These are phyloP conservation scores for Cucurbita moschata DNA, from an alignment of 306 rosid genomes.

Conservation along the genomic window DNA sequence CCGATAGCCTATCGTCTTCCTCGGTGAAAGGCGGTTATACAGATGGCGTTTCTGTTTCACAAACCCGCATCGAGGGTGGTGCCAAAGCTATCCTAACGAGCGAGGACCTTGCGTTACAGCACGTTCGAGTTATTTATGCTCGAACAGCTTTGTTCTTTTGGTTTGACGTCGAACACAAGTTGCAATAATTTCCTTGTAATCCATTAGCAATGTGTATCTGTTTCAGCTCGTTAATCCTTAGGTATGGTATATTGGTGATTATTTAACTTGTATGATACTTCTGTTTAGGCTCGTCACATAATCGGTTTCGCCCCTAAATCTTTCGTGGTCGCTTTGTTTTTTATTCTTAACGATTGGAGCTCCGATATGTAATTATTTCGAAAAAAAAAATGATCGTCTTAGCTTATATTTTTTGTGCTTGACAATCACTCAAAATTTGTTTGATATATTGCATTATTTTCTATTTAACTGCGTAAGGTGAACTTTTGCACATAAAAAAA, in stretches of 20 bases:
- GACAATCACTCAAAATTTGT: neutral
- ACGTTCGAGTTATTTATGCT: constrained; percentile 80
- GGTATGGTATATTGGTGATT: neutral
- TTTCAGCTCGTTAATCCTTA: neutral
- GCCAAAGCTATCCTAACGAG: constrained; percentile 76
- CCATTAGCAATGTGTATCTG: neutral
- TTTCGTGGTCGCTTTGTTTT: neutral
- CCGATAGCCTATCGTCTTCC: constrained; percentile 27
- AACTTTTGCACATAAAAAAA: too few species aligned
- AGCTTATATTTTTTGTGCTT: neutral
- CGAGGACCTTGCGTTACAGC: constrained; percentile 68
- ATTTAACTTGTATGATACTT: neutral
- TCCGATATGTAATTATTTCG: neutral
- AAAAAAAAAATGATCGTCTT: too few species aligned
- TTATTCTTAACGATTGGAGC: neutral
- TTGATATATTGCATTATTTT: neutral
- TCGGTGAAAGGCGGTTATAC: constrained; percentile 21
- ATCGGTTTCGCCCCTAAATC: neutral
- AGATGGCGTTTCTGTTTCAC: constrained; percentile 70
- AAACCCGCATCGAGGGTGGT: constrained; percentile 93
- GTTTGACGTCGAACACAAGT: constrained; percentile 69
- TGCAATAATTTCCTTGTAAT: constrained; percentile 14
- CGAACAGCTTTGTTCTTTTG: constrained; percentile 73
- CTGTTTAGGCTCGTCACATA: neutral
- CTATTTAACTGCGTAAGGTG: neutral